Evolutionary conservation across 352 stramenopile genomes (phyloP).

Genomic region (Proteromonas lacertae): DNA sequence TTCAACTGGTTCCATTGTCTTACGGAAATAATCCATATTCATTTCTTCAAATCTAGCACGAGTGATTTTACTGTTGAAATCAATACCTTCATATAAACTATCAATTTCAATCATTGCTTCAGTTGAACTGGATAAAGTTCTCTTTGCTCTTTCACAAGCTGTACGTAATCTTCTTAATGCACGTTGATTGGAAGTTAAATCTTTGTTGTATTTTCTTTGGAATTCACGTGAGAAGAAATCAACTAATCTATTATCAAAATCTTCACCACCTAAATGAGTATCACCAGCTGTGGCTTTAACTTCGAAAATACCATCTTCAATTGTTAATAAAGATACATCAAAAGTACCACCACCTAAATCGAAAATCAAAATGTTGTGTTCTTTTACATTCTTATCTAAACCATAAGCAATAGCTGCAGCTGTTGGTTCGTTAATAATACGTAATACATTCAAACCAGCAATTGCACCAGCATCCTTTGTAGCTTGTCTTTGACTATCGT

Average conservation of each 20-base stretch:
- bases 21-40: conserved; percentile 53
- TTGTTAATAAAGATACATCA: conserved; percentile 69
- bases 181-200: conserved; percentile 58
- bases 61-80: conserved; percentile 83
- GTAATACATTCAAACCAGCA: too few relatives aligned
- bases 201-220: conserved; percentile 33
- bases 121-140: conserved; percentile 64
- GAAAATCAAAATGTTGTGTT: conserved; percentile 85
- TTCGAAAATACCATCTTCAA: conserved; percentile 89
- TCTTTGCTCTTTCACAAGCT: conserved; percentile 80
- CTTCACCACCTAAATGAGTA: too few relatives aligned
- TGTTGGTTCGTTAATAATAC: too few relatives aligned
- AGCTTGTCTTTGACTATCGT: too few relatives aligned
- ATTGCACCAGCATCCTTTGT: too few relatives aligned
- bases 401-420: conserved; percentile 91
- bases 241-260: too few relatives aligned
- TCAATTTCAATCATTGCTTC: conserved; percentile 86
- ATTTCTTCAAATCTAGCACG: conserved; percentile 76
- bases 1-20: conserved; percentile 56
- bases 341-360: too few relatives aligned
- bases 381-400: conserved; percentile 58
- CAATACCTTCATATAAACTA: conserved; percentile 75
- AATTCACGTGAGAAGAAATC: conserved; percentile 75
- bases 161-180: conserved; percentile 63
- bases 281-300: too few relatives aligned